Conservation (phyloP, 345 rosid species). For the Luvunga scandens region DNA sequence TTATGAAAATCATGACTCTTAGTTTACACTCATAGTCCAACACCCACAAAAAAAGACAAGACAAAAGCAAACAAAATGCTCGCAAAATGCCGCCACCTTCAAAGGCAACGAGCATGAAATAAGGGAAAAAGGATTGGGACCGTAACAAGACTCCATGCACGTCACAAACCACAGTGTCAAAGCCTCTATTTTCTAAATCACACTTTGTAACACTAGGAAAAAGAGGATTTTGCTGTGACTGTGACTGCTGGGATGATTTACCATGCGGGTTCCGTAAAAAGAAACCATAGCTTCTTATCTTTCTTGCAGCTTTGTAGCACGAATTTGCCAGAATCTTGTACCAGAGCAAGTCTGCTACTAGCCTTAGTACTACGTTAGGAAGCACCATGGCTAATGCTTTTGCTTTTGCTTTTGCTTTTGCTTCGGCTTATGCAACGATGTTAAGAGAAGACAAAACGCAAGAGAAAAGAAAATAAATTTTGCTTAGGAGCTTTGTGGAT, state of each 20-base stretch:
- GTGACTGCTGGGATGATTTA: slow-evolving; percentile 18
- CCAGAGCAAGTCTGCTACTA: slow-evolving; percentile 60
- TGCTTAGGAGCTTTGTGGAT: background rate
- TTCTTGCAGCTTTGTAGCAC: slow-evolving; percentile 62
- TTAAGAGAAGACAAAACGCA: background rate
- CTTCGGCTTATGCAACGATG: background rate
- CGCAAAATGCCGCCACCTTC: slow-evolving; percentile 85
- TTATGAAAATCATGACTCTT: slow-evolving; percentile 59
- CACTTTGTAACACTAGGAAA: slow-evolving; percentile 45
- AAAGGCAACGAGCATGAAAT: slow-evolving; percentile 90
- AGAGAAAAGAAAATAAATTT: background rate
- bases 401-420: background rate
- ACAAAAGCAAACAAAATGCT: slow-evolving; percentile 54
- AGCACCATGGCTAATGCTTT: slow-evolving; percentile 44
- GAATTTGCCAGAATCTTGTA: slow-evolving; percentile 61
- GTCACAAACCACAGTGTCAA: slow-evolving; percentile 56
- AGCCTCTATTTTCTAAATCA: slow-evolving; percentile 27
- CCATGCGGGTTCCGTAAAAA: slow-evolving; percentile 36
- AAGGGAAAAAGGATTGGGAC: slow-evolving; percentile 71
- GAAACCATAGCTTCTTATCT: slow-evolving; percentile 54
- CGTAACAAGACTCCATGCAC: slow-evolving; percentile 58
- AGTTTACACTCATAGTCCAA: slow-evolving; percentile 48
- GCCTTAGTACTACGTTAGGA: slow-evolving; percentile 44
- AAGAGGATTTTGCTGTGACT: slow-evolving; percentile 25
- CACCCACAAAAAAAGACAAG: slow-evolving; percentile 57